phyloP scores from a whole-genome alignment of 108 stramenopile species.

The Fragilaria radians region DNA sequence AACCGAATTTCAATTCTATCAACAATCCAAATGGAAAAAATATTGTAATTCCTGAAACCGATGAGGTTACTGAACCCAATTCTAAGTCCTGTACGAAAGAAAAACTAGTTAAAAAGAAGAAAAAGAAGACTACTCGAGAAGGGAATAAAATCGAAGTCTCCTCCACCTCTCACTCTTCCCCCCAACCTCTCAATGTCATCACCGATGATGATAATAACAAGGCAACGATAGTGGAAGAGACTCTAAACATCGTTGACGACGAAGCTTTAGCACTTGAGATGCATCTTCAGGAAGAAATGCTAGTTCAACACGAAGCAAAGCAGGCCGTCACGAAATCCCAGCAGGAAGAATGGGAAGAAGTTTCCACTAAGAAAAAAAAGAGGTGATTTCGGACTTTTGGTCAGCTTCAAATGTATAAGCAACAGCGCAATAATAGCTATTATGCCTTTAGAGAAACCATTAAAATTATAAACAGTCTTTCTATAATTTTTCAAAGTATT shows the following conservation, averaged over 20 bases:
- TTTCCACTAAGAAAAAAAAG: neutral
- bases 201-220: neutral
- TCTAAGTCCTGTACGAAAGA: neutral
- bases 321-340: neutral
- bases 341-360: conserved; percentile 1
- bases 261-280: conserved; percentile 1
- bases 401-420: neutral
- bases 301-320: neutral
- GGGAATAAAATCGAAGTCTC: neutral
- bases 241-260: neutral
- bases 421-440: too few relatives aligned
- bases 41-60: neutral
- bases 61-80: neutral
- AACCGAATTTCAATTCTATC: neutral
- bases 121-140: neutral
- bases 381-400: neutral
- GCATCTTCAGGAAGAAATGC: neutral
- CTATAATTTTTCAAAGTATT: neutral
- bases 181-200: too few relatives aligned
- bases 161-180: neutral
- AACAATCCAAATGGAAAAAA: neutral
- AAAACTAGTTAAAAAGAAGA: neutral
- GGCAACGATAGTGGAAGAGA: neutral
- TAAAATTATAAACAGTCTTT: neutral
- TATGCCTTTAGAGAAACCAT: neutral